Evolutionary conservation across 768 basidiomycete genomes (phyloP).

Genomic region (Boletus rubescentipes): DNA sequence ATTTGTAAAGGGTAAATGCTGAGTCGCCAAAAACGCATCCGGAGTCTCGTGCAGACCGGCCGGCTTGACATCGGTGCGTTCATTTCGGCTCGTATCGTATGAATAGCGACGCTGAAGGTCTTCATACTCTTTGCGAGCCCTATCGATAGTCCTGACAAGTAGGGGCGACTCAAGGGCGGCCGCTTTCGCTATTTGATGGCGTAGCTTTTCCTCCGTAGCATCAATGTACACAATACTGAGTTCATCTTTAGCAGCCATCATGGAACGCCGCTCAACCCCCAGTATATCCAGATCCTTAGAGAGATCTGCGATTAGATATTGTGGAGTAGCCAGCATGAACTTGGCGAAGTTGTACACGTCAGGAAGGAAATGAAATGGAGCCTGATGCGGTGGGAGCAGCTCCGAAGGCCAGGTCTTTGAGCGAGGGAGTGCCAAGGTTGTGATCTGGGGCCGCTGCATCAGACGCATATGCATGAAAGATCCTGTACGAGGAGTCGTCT

Average conservation of each 20-base stretch:
- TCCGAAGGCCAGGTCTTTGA: slow-evolving; percentile 94
- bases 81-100: slow-evolving; percentile 17
- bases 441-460: slow-evolving; percentile 90
- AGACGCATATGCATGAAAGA: slow-evolving; percentile 80
- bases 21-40: slow-evolving; percentile 55
- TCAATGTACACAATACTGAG: slow-evolving; percentile 80
- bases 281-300: slow-evolving; percentile 72
- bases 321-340: slow-evolving; percentile 95
- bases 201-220: slow-evolving; percentile 71
- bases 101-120: slow-evolving; percentile 49
- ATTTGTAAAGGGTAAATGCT: slow-evolving; percentile 22
- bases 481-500: slow-evolving; percentile 48
- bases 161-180: slow-evolving; percentile 66
- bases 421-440: slow-evolving; percentile 90
- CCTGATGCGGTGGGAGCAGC: slow-evolving; percentile 84
- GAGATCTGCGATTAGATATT: slow-evolving; percentile 76
- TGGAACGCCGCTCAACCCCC: slow-evolving; percentile 60
- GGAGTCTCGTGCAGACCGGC: slow-evolving; percentile 44
- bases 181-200: slow-evolving; percentile 79
- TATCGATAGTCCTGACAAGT: slow-evolving; percentile 66
- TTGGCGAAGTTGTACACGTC: slow-evolving; percentile 86
- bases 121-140: slow-evolving; percentile 53
- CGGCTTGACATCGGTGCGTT: slow-evolving; percentile 17
- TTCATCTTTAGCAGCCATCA: slow-evolving; percentile 69
- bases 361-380: slow-evolving; percentile 94